Conservation (phyloP, 192 early-diverging fungal genomes). For the Coemansia sp. region DNA sequence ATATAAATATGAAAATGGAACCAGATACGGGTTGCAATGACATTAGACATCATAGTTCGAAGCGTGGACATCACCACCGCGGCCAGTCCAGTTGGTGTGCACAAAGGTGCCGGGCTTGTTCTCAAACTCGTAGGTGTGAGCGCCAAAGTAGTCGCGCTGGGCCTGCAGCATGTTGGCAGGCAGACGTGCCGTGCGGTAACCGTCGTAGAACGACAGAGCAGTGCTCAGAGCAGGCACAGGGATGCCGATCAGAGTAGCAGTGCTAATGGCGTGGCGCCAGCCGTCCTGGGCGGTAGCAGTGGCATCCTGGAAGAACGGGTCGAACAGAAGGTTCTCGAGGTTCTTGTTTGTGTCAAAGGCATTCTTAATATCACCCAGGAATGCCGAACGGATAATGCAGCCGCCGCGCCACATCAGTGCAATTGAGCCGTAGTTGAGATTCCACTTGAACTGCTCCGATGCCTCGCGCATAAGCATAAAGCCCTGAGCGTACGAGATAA, state of each 20-base stretch:
- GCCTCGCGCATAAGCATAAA: slow-evolving; percentile 99
- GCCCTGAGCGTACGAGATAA: slow-evolving; percentile 98
- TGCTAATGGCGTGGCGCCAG: slow-evolving; percentile 86
- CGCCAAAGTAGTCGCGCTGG: slow-evolving; percentile 98
- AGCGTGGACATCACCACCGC: slow-evolving; percentile 76
- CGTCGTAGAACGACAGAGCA: slow-evolving; percentile 96
- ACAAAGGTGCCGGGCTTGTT: slow-evolving; percentile 68
- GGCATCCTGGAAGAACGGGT: slow-evolving; percentile 95
- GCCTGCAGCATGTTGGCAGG: slow-evolving; percentile 98
- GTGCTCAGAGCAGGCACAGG: slow-evolving; percentile 88
- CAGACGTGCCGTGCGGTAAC: slow-evolving; percentile 84
- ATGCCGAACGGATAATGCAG: slow-evolving; percentile 96
- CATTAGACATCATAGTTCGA: slow-evolving; percentile 67
- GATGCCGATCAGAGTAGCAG: slow-evolving; percentile 78
- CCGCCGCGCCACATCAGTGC: slow-evolving; percentile 99
- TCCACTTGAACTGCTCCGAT: slow-evolving; percentile 87
- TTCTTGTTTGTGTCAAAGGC: slow-evolving; percentile 86
- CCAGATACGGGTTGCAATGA: background rate
- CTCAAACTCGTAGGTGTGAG: slow-evolving; percentile 91
- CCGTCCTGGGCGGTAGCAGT: slow-evolving; percentile 77
- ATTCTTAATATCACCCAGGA: slow-evolving; percentile 96
- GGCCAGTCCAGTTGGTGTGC: slow-evolving; percentile 99
- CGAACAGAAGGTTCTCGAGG: slow-evolving; percentile 90
- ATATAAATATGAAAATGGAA: slow-evolving; percentile 5
- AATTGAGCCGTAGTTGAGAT: slow-evolving; percentile 96